phyloP scores from a whole-genome alignment of 176 grass and related monocot species.

The Raddia guianensis region DNA sequence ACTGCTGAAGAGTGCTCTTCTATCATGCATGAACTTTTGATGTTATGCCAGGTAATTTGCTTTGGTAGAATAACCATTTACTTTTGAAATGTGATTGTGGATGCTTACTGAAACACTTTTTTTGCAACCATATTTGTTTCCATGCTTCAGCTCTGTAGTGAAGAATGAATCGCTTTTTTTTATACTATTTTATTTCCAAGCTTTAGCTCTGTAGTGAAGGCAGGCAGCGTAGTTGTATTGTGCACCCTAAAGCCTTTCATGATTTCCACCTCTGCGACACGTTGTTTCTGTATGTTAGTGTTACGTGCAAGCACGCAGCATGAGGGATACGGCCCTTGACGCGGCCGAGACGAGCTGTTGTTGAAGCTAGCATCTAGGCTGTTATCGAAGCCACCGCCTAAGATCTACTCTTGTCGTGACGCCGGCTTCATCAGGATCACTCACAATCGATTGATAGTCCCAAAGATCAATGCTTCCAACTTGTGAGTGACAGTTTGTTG shows the following conservation, averaged over 20 bases:
- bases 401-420: no score
- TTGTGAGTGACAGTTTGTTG: no score
- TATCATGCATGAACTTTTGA: conserved; percentile 64
- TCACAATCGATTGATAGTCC: no score
- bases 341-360: no score
- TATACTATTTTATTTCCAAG: conserved; percentile 19
- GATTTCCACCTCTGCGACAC: neutral
- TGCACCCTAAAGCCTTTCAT: neutral
- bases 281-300: neutral
- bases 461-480: no score
- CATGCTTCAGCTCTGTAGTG: conserved; percentile 27
- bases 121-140: conserved; percentile 17
- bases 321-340: no score
- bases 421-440: no score
- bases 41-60: conserved; percentile 75
- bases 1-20: conserved; percentile 61
- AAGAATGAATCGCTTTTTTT: neutral
- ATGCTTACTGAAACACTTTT: conserved; percentile 18
- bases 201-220: conserved; percentile 22
- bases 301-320: no score
- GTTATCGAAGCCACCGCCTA: no score
- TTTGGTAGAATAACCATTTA: conserved; percentile 9
- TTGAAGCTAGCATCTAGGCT: no score
- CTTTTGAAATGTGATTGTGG: conserved; percentile 21
- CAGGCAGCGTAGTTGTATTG: neutral